A percentile compares a stretch with the other conserved stretches of the same genome.
Evolutionary conservation across 176 grass and related monocot species (phyloP).

Genomic region (Rhynchospora breviuscula): DNA sequence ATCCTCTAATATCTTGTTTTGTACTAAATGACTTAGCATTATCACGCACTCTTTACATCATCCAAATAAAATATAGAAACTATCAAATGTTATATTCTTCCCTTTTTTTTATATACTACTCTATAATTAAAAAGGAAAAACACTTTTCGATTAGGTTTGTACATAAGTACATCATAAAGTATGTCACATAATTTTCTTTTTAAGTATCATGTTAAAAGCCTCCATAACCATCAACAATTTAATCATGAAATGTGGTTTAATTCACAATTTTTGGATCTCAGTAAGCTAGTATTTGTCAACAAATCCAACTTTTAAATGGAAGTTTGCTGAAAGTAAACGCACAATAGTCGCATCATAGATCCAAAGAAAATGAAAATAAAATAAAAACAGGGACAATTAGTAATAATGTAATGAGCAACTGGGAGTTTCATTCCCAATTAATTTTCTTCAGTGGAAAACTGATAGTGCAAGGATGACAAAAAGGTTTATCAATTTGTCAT

Average conservation of each 20-base stretch:
- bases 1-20: too few species aligned
- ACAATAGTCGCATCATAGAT: neutral
- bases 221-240: neutral
- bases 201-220: neutral
- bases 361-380: too few species aligned
- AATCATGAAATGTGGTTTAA: neutral
- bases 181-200: too few species aligned
- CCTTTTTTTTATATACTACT: too few species aligned
- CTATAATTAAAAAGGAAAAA: too few species aligned
- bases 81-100: too few species aligned
- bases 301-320: neutral
- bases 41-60: too few species aligned
- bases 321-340: neutral
- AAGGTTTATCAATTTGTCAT: neutral
- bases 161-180: too few species aligned
- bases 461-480: neutral
- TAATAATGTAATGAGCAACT: neutral
- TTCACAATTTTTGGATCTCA: neutral
- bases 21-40: too few species aligned
- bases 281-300: neutral
- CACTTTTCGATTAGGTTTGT: too few species aligned
- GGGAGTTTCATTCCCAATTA: neutral
- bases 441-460: too few species aligned
- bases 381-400: neutral
- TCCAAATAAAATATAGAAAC: too few species aligned